phyloP scores from a whole-genome alignment of 306 rosid species.

The Quercus robur region DNA sequence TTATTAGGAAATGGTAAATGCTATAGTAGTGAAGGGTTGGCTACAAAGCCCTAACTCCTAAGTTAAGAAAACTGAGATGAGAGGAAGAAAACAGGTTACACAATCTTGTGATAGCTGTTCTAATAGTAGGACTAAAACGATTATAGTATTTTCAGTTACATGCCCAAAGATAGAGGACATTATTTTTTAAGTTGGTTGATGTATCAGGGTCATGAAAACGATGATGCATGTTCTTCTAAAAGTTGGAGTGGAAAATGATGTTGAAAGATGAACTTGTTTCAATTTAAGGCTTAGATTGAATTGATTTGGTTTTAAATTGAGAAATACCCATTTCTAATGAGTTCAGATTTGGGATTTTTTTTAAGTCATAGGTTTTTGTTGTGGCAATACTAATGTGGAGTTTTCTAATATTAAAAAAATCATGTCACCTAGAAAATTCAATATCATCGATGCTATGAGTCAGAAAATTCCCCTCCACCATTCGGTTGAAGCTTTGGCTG shows the following conservation, averaged over 20 bases:
- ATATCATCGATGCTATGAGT: too few relatives aligned
- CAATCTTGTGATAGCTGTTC: constrained; percentile 60
- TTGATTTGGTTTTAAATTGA: too few relatives aligned
- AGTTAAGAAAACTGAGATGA: constrained; percentile 50
- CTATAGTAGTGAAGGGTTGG: constrained; percentile 52
- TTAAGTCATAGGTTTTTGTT: too few relatives aligned
- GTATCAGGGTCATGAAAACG: constrained; percentile 49
- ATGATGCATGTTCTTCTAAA: constrained; percentile 57
- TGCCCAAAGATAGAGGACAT: constrained; percentile 39
- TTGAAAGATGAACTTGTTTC: constrained; percentile 27
- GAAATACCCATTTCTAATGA: too few relatives aligned
- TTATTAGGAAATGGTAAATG: constrained; percentile 67
- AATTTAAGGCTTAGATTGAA: too few relatives aligned
- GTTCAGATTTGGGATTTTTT: too few relatives aligned
- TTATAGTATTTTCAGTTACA: constrained; percentile 50
- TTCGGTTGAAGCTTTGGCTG: too few relatives aligned
- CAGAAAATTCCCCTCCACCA: too few relatives aligned
- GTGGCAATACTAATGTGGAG: too few relatives aligned
- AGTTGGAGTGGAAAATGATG: constrained; percentile 65
- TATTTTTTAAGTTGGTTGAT: constrained; percentile 58
- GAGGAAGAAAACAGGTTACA: constrained; percentile 70
- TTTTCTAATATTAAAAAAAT: too few relatives aligned
- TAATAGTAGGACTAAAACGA: constrained; percentile 37
- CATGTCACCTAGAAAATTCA: too few relatives aligned
- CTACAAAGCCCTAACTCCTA: constrained; percentile 65